Evolutionary conservation across 78 protist species (phyloP), one percentile per base, ranked within the genome.

Genomic region (Trichosphaerium sp.): DNA sequence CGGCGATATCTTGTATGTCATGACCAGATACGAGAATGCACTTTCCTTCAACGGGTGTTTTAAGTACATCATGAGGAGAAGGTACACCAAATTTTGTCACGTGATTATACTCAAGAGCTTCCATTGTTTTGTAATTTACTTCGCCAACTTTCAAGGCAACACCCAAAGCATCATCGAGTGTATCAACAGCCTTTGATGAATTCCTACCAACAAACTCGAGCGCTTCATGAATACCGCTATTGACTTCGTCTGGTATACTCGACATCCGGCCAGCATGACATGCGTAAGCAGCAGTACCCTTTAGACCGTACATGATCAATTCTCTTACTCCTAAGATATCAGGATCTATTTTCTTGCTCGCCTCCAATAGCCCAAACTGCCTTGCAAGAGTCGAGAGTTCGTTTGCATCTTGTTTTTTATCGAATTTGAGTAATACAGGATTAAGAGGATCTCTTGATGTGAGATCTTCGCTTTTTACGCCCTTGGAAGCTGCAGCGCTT

Each of bases 1-100:
- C 26, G 54, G 59, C 23, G 32, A 87, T 48, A 51, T 68, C 90
- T 29, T 0, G 6, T 21, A 85, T 26, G 67, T 87, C 90, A 71
- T 87, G 92, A 18, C 92, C 92, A 18, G 75, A 62, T 31, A 87
- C 74, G 23, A 85, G 58, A 55, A 84, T 84, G 49, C 59, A 31
- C 43, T 74, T 60, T 56, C 90, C 90, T 34, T 11, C 21, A 23
- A 7, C 35, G 37, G 92, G 88, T 18, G 0, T 15, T 25, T 10
- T 7, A n/a, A 0, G 0, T 41, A 55, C 88, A 12, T 0, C 25
- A 25, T 31, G 8, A 31, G 84, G 85, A 21, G 40, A 31, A 28
- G 80, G 88, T 28, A 25, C 28, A 37, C 91, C 91, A 34, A 25
- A 70, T 5, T 38, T 10, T 11, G 0, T 4, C 43, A 1, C 1